Evolutionary conservation across 2,329 filamentous ascomycete genomes (phyloP).

Genomic region (Hymenoscyphus albidus): DNA sequence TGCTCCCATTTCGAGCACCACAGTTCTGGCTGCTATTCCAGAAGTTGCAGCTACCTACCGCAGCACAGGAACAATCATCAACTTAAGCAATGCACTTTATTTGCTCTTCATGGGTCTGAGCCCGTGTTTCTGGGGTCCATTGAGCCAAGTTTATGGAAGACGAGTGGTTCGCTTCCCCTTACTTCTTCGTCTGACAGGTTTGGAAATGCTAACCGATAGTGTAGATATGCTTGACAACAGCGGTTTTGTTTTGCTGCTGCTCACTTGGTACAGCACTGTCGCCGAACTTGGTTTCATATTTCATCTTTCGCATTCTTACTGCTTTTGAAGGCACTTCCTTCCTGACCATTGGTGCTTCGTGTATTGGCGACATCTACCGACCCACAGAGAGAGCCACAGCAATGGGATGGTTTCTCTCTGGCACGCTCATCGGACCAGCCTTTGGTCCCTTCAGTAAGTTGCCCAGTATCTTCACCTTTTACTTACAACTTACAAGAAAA

Average conservation of each 20-base stretch:
- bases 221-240: constrained; percentile 56
- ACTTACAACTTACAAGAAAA: background rate
- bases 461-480: background rate
- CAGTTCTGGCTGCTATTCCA: constrained; percentile 67
- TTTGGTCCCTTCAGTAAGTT: constrained; percentile 55
- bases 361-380: constrained; percentile 64
- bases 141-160: constrained; percentile 62
- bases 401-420: constrained; percentile 68
- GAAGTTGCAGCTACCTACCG: constrained; percentile 64
- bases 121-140: constrained; percentile 67
- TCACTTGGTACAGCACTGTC: constrained; percentile 70
- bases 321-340: constrained; percentile 75
- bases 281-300: constrained; percentile 67
- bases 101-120: constrained; percentile 69
- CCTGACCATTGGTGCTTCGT: constrained; percentile 65
- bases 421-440: constrained; percentile 68
- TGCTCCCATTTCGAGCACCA: constrained; percentile 70
- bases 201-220: constrained; percentile 1
- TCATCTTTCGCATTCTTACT: constrained; percentile 69
- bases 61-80: constrained; percentile 66
- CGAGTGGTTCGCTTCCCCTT: constrained; percentile 44
- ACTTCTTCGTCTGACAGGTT: background rate
- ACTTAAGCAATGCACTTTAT: constrained; percentile 71
- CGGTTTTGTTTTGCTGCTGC: constrained; percentile 61
- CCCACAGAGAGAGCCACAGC: constrained; percentile 68